These are phyloP conservation scores for Cutaneotrichosporon cavernicola DNA, from an alignment of 1,284 basidiomycete genomes.

Conservation along the genomic window DNA sequence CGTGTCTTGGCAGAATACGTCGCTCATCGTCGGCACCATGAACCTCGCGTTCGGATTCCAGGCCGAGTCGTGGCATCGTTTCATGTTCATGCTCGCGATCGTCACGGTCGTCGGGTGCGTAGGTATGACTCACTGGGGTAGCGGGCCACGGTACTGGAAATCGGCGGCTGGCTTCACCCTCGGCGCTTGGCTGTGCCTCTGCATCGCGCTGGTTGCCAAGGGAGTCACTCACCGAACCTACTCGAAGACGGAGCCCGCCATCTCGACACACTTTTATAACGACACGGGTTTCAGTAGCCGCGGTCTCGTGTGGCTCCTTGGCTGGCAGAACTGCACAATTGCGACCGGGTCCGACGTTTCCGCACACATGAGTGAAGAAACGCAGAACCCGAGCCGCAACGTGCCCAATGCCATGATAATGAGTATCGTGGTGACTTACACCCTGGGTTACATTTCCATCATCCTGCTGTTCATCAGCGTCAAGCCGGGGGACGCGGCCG, in stretches of 20 bases:
- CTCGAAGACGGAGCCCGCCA: conserved; percentile 10
- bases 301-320: conserved; percentile 46
- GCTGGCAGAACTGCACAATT: conserved; percentile 48
- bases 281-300: conserved; percentile 37
- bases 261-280: conserved; percentile 33
- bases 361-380: conserved; percentile 50
- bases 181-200: conserved; percentile 40
- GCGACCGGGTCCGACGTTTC: conserved; percentile 38
- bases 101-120: conserved; percentile 41
- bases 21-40: conserved; percentile 47
- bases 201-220: conserved; percentile 42
- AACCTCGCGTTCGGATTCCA: conserved; percentile 37
- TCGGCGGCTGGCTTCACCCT: conserved; percentile 29
- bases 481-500: conserved; percentile 34
- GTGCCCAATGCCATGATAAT: conserved; percentile 51
- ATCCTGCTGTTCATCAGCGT: conserved; percentile 46
- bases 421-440: conserved; percentile 41
- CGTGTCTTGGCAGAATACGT: conserved; percentile 43
- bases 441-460: conserved; percentile 49
- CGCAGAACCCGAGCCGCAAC: conserved; percentile 49
- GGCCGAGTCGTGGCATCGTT: conserved; percentile 37
- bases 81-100: conserved; percentile 45
- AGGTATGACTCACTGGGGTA: conserved; percentile 43
- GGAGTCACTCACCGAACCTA: conserved; percentile 27
- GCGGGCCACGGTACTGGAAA: conserved; percentile 47